Evolutionary conservation across 306 rosid species (phyloP), one percentile per base, ranked within the genome.

Genomic region (Lagenaria siceraria): DNA sequence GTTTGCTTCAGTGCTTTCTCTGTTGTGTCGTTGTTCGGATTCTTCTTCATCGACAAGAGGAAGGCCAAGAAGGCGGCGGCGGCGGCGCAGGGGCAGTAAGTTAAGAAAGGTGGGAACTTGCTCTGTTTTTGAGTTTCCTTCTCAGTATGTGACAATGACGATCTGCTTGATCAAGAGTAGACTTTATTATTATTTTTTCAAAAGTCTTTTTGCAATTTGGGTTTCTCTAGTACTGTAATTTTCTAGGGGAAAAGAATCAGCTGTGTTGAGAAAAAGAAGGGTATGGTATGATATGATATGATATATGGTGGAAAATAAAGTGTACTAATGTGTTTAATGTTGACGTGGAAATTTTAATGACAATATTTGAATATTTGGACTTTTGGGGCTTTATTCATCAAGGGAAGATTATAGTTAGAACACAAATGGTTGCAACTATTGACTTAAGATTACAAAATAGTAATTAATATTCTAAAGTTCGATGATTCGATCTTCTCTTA

Each of bases 1-100:
- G 2, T 78, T 78, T 85, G 87, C 79, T 96, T 92, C 84, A 96
- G 99, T 35, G 98, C 79, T 75, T 96, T 96, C 93, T 92, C 99
- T 0, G 80, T 96, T 18, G 11, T 86, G 51, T 78, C 99, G 40
- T 75, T 96, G 49, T 51, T 77, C 66, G 84, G 85, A 4, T 96
- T 96, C 83, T 92, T 92, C 71, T 55, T 75, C 36, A 74, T 81
- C 27, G 99, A 88, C 80, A 96, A 90, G 89, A 87, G 85, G 74
- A 88, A 72, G 84, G 81, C 66, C 1, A 92, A 90, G 83, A 40
- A 31, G 70, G 40, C 75, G 36, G 46, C 77, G 25, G 74, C 52
- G 8, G 75, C 35, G 6, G 70, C 42, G 40, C 42, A 4, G 18
- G 59, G 42, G 24, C 76, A 71, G 25, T 71, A 49, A 71, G 8